Evolutionary conservation across 768 basidiomycete species (phyloP), one percentile per base, ranked within the genome.

Genomic region (Boletus barrowsii): DNA sequence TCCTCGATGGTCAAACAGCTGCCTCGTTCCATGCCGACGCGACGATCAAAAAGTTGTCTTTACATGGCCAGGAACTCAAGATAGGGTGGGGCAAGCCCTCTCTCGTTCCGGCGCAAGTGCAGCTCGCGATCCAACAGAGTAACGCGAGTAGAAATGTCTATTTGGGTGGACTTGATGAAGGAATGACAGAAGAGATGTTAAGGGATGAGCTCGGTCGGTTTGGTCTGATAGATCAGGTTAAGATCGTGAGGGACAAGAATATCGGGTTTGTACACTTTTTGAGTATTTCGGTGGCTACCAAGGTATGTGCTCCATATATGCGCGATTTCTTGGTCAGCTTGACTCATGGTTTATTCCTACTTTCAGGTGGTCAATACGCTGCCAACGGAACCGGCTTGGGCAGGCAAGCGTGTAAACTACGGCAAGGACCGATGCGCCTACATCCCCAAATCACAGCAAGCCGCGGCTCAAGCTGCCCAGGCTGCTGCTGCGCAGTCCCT

Each of bases 191-290:
- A 76, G 90, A 95, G 72, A 84, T 85, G 73, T 76, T 99, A 32
- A 76, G 96, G 33, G 94, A 98, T 57, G 94, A 98, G 67, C 76
- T 98, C 22, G 87, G 87, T 64, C 81, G 89, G 41, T 99, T 96
- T 66, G 97, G 97, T 20, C 78, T 96, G 29, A 98, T 99, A 64
- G 97, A 99, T 73, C 96, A 98, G 70, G 95, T 99, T 69, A 99
- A 99, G 82, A 98, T 99, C 67, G 97, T 98, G 48, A 76, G 96
- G 57, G 97, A 99, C 77, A 98, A 98, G 81, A 97, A 97, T 66
- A 98, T 98, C 54, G 97, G 95, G 3, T 99, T 99, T 69, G 94
- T 99, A 18, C 97, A 99, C 73, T 98, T 98, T 78, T 76, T 99
- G 66, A 93, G 90, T 70, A 97, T 99, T 69, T 82, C 89, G 20